These are phyloP conservation scores for Castanospermum australe DNA, from an alignment of 306 rosid genomes.

Conservation along the genomic window DNA sequence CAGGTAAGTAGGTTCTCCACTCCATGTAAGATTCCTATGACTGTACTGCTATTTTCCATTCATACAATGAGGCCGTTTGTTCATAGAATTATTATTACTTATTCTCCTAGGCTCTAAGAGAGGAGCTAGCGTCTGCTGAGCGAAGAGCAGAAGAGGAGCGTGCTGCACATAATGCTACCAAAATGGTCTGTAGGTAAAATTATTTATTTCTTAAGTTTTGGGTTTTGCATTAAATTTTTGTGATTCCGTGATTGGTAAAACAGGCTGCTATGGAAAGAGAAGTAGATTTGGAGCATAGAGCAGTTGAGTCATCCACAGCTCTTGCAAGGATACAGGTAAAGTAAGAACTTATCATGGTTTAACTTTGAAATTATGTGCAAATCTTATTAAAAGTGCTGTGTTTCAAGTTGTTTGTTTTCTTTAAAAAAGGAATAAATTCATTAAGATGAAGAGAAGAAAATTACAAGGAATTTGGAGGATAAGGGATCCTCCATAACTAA, in stretches of 20 bases:
- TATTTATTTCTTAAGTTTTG: background rate
- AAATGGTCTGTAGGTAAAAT: conserved; percentile 60
- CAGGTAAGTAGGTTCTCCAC: conserved; percentile 59
- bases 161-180: conserved; percentile 86
- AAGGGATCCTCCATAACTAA: too few relatives aligned
- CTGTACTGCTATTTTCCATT: conserved; percentile 2
- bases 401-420: too few relatives aligned
- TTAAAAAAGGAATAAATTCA: too few relatives aligned
- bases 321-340: conserved; percentile 95
- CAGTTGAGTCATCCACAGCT: conserved; percentile 86
- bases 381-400: background rate
- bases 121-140: conserved; percentile 90
- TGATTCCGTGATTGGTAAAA: conserved; percentile 33
- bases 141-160: conserved; percentile 98
- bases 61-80: conserved; percentile 18
- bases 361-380: conserved; percentile 15
- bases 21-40: conserved; percentile 25
- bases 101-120: conserved; percentile 73
- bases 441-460: too few relatives aligned
- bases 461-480: too few relatives aligned
- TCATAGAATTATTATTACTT: background rate
- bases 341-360: conserved; percentile 26
- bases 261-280: conserved; percentile 99
- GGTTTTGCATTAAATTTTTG: conserved; percentile 23
- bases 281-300: conserved; percentile 98